These are phyloP conservation scores for Tylopilus intermedius DNA, from an alignment of 768 basidiomycete genomes.

Conservation along the genomic window DNA sequence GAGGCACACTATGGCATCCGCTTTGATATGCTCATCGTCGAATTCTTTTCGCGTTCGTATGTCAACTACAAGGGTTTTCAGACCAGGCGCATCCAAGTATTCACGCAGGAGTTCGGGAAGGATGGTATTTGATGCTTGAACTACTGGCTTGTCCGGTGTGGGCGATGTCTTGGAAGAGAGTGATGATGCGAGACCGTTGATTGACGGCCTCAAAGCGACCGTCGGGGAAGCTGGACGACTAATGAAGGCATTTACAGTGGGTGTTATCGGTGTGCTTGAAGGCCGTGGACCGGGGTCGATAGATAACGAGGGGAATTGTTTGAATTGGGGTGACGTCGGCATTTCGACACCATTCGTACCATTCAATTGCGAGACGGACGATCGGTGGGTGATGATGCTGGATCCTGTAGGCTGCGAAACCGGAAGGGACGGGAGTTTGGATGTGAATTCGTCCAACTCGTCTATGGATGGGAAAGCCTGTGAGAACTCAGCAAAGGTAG, in stretches of 20 bases:
- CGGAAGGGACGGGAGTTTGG: constrained; percentile 48
- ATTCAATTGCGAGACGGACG: constrained; percentile 27
- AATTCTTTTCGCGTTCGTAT: constrained; percentile 77
- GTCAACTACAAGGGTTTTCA: constrained; percentile 73
- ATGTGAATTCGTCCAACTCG: constrained; percentile 57
- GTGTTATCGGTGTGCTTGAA: constrained; percentile 66
- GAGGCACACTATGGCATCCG: constrained; percentile 69
- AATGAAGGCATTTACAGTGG: constrained; percentile 48
- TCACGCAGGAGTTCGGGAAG: constrained; percentile 54
- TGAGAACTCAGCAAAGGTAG: constrained; percentile 52
- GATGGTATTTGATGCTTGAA: constrained; percentile 59
- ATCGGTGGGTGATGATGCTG: constrained; percentile 12
- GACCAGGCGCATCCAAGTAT: constrained; percentile 47
- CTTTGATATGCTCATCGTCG: constrained; percentile 65
- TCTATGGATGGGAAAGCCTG: constrained; percentile 74
- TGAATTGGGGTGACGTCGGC: constrained; percentile 28
- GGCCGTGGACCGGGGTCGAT: constrained; percentile 52
- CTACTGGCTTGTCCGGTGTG: constrained; percentile 34
- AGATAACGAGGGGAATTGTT: constrained; percentile 38
- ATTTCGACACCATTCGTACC: constrained; percentile 29
- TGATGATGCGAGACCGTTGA: constrained; percentile 33
- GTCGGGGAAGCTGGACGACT: constrained; percentile 63
- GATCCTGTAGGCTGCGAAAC: constrained; percentile 37
- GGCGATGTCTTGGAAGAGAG: constrained; percentile 28
- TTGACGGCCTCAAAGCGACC: constrained; percentile 41